A percentile compares a stretch with the other conserved stretches of the same genome.
These are phyloP conservation scores for Mortierella sp. DNA, from an alignment of 371 early-diverging fungal genomes.

Conservation along the genomic window DNA sequence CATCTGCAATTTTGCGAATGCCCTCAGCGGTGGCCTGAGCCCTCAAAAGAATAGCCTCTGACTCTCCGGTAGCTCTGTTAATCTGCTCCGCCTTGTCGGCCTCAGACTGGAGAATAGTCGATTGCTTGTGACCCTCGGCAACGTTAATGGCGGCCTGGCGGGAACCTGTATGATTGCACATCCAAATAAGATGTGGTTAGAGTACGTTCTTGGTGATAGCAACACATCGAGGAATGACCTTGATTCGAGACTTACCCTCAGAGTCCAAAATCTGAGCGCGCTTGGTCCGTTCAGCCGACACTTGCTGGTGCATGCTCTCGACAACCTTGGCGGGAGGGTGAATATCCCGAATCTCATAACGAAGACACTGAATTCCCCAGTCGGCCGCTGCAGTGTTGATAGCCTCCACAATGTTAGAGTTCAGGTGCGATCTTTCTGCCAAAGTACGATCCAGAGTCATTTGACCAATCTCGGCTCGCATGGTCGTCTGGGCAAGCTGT, in stretches of 20 bases:
- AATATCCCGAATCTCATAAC: conserved; percentile 96
- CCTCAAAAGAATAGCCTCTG: conserved; percentile 90
- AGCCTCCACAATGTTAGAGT: conserved; percentile 94
- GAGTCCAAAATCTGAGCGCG: conserved; percentile 97
- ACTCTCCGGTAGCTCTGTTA: conserved; percentile 91
- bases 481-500: conserved; percentile 98
- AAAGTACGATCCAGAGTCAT: conserved; percentile 97
- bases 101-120: conserved; percentile 95
- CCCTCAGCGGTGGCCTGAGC: conserved; percentile 90
- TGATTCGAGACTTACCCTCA: conserved; percentile 65
- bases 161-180: conserved; percentile 57
- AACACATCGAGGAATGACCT: neutral
- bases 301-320: conserved; percentile 97
- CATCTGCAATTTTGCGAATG: conserved; percentile 84
- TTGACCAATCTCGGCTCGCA: conserved; percentile 99
- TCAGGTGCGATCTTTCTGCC: conserved; percentile 94
- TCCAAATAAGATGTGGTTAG: neutral
- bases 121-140: conserved; percentile 96
- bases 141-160: conserved; percentile 98
- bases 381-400: conserved; percentile 95
- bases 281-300: conserved; percentile 96
- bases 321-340: conserved; percentile 97
- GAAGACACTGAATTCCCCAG: conserved; percentile 97
- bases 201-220: too few relatives aligned
- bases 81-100: conserved; percentile 92